These are phyloP conservation scores for Adansonia rubrostipa DNA, from an alignment of 441 rosid species.

Conservation along the genomic window DNA sequence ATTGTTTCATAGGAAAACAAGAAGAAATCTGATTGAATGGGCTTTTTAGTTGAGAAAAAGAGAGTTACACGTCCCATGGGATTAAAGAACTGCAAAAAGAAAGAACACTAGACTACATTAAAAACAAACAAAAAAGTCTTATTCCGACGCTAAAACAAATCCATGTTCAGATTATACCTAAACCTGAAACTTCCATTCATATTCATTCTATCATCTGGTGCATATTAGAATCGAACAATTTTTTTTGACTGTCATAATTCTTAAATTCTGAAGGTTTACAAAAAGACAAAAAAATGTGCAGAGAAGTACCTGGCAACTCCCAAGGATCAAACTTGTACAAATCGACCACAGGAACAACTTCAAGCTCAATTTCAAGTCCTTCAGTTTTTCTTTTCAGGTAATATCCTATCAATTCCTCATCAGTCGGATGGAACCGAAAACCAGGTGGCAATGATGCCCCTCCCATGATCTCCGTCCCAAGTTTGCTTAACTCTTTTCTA, in stretches of 20 bases:
- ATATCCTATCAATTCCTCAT: constrained; percentile 71
- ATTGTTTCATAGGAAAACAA: background rate
- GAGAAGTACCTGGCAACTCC: constrained; percentile 77
- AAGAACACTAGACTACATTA: constrained; percentile 12
- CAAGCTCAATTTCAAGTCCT: constrained; percentile 78
- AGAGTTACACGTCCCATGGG: background rate
- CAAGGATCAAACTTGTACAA: constrained; percentile 93
- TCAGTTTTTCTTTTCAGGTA: constrained; percentile 68
- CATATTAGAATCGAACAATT: background rate
- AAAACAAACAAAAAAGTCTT: constrained; percentile 30
- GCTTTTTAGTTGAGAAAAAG: constrained; percentile 16
- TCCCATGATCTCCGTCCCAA: constrained; percentile 44
- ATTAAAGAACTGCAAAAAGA: constrained; percentile 20
- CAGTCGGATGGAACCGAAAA: constrained; percentile 75
- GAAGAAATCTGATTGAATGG: background rate
- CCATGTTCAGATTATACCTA: constrained; percentile 28
- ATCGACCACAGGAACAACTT: constrained; percentile 75
- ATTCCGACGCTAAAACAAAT: constrained; percentile 18
- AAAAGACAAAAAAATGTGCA: background rate
- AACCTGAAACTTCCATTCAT: background rate
- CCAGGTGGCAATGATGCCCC: constrained; percentile 83
- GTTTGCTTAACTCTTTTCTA: constrained; percentile 23
- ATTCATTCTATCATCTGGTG: background rate
- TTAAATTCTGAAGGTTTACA: background rate
- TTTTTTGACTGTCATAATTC: background rate